A percentile compares a stretch with the other conserved stretches of the same genome.
phyloP scores from a whole-genome alignment of 2,329 filamentous ascomycete species.

The Aureobasidium melanogenum region DNA sequence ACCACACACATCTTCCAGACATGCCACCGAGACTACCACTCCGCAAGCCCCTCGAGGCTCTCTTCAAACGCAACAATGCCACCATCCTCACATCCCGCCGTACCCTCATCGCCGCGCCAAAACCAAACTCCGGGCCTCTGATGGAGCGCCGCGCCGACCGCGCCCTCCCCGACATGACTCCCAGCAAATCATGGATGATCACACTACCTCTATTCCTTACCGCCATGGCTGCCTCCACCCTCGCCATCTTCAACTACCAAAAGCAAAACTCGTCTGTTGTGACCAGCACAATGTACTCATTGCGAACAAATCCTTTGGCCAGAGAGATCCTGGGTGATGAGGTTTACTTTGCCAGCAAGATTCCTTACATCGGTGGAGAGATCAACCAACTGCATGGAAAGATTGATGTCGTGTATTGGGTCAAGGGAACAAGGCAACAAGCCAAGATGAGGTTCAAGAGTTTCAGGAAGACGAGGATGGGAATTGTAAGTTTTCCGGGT shows the following conservation, averaged over 20 bases:
- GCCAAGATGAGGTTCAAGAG: slow-evolving; percentile 77
- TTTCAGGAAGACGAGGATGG: slow-evolving; percentile 56
- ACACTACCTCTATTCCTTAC: slow-evolving; percentile 74
- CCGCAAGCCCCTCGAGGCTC: not conserved
- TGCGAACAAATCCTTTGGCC: slow-evolving; percentile 69
- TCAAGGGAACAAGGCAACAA: slow-evolving; percentile 64
- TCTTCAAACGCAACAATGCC: slow-evolving; percentile 10
- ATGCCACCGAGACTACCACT: slow-evolving; percentile 10
- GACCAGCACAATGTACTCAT: slow-evolving; percentile 80
- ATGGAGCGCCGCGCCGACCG: slow-evolving; percentile 45
- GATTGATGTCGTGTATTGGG: slow-evolving; percentile 80
- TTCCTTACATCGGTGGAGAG: slow-evolving; percentile 48
- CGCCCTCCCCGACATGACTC: slow-evolving; percentile 38
- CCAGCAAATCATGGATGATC: slow-evolving; percentile 34
- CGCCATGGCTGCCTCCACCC: slow-evolving; percentile 59
- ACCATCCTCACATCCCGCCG: slow-evolving; percentile 20
- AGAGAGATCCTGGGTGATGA: slow-evolving; percentile 71
- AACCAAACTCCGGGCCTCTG: slow-evolving; percentile 41
- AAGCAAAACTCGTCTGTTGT: slow-evolving; percentile 77
- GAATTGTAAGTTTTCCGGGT: slow-evolving; percentile 32
- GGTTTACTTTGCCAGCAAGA: slow-evolving; percentile 41
- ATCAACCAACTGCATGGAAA: slow-evolving; percentile 90
- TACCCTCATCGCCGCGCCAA: slow-evolving; percentile 42
- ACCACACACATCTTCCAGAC: not conserved
- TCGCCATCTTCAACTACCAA: slow-evolving; percentile 99